Evolutionary conservation across 495 filamentous ascomycete species (phyloP).

Genomic region (Xylaria castorea): DNA sequence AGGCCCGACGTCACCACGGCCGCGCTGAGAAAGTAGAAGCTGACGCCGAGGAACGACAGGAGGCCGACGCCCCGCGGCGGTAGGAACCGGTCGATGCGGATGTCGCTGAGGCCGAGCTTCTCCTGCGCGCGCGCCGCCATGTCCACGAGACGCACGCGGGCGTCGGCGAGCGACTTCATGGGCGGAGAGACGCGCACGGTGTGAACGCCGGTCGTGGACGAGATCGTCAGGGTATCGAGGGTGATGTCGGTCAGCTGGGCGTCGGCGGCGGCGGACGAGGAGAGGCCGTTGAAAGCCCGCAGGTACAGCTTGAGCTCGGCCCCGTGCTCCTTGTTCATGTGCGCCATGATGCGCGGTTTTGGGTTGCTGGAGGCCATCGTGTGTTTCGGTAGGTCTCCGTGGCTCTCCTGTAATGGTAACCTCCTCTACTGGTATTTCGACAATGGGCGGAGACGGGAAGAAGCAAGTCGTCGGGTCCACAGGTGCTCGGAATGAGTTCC

Average conservation of each 20-base stretch:
- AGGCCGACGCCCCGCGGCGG: constrained; percentile 37
- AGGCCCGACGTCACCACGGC: constrained; percentile 31
- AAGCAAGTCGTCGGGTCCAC: background rate
- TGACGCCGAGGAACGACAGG: constrained; percentile 37
- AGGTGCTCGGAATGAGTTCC: background rate
- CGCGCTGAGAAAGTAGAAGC: constrained; percentile 42
- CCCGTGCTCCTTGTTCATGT: constrained; percentile 83
- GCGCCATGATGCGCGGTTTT: constrained; percentile 70
- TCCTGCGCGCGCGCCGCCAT: constrained; percentile 55
- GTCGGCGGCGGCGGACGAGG: constrained; percentile 52
- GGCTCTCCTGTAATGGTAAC: background rate
- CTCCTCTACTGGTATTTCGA: background rate
- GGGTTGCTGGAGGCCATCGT: constrained; percentile 39
- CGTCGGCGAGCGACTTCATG: constrained; percentile 62
- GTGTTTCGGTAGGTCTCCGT: background rate
- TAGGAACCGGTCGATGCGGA: constrained; percentile 33
- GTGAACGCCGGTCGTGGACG: constrained; percentile 43
- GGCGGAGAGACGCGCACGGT: constrained; percentile 66
- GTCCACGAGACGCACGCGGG: constrained; percentile 68
- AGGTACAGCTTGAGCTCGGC: constrained; percentile 72
- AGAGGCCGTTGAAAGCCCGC: constrained; percentile 62
- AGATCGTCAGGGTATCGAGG: constrained; percentile 63
- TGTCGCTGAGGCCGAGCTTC: constrained; percentile 41
- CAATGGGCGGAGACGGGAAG: background rate
- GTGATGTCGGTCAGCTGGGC: constrained; percentile 66